Conservation (phyloP, 208 protist species). For the Acanthamoeba lenticulata region DNA sequence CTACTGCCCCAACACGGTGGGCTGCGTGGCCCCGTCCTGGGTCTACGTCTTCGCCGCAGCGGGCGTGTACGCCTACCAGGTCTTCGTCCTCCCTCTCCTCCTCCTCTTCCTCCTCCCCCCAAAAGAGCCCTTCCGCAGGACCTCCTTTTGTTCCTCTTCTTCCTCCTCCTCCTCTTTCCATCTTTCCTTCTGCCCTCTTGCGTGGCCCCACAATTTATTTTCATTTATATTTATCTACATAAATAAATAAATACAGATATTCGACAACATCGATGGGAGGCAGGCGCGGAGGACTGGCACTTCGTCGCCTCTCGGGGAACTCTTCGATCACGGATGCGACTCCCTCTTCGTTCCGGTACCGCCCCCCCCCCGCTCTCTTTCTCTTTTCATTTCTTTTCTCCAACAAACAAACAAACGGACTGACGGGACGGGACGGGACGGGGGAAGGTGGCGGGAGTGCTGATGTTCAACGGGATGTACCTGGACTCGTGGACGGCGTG, state of each 20-base stretch:
- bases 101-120: neutral
- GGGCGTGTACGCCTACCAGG: conserved; percentile 58
- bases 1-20: conserved; percentile 74
- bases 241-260: too few species aligned
- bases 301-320: conserved; percentile 93
- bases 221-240: too few species aligned
- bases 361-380: neutral
- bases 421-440: too few species aligned
- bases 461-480: conserved; percentile 57
- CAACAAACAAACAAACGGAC: too few species aligned
- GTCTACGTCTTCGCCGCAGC: conserved; percentile 88
- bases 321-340: conserved; percentile 94
- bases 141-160: too few species aligned
- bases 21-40: conserved; percentile 89
- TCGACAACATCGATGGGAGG: conserved; percentile 96
- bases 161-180: too few species aligned
- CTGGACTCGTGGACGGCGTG: conserved; percentile 12
- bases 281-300: conserved; percentile 93
- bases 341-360: conserved; percentile 57
- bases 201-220: too few species aligned
- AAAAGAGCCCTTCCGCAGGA: conserved; percentile 82
- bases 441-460: neutral
- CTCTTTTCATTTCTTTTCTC: neutral
- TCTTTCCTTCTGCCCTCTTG: too few species aligned
- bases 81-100: neutral